Evolutionary conservation across 2,329 filamentous ascomycete species (phyloP).

Genomic region (Dissoconium aciculare): DNA sequence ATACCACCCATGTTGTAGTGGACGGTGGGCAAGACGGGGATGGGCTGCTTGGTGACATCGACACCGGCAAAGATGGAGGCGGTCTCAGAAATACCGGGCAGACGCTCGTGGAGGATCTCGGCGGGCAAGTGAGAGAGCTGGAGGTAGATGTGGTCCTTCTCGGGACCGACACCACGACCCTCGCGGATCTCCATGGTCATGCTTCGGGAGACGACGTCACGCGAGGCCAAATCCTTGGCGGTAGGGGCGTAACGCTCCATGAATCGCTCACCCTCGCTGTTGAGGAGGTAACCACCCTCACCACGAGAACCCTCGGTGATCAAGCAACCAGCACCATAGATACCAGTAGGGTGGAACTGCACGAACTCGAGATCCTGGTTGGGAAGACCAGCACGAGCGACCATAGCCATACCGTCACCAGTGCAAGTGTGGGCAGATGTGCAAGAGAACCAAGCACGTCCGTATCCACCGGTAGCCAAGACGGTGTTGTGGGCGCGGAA

Average conservation of each 20-base stretch:
- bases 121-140: conserved; percentile 90
- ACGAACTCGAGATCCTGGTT: conserved; percentile 99
- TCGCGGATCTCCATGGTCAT: conserved; percentile 99
- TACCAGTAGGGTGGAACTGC: conserved; percentile 97
- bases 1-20: conserved; percentile 99
- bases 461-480: conserved; percentile 91
- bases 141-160: conserved; percentile 98
- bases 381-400: conserved; percentile 87
- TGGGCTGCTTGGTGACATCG: conserved; percentile 91
- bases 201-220: conserved; percentile 90
- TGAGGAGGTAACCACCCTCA: conserved; percentile 94
- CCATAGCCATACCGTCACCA: conserved; percentile 99
- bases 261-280: conserved; percentile 96
- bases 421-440: conserved; percentile 97
- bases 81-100: conserved; percentile 96
- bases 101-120: conserved; percentile 85
- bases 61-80: conserved; percentile 95
- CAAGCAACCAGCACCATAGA: conserved; percentile 94
- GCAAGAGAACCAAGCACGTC: conserved; percentile 95
- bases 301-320: conserved; percentile 97
- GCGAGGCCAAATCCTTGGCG: conserved; percentile 90
- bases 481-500: conserved; percentile 97
- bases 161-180: conserved; percentile 86
- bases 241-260: conserved; percentile 98
- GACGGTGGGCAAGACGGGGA: conserved; percentile 88